These are phyloP conservation scores for Leccinum uliginosum DNA, from an alignment of 768 basidiomycete species.

Conservation along the genomic window DNA sequence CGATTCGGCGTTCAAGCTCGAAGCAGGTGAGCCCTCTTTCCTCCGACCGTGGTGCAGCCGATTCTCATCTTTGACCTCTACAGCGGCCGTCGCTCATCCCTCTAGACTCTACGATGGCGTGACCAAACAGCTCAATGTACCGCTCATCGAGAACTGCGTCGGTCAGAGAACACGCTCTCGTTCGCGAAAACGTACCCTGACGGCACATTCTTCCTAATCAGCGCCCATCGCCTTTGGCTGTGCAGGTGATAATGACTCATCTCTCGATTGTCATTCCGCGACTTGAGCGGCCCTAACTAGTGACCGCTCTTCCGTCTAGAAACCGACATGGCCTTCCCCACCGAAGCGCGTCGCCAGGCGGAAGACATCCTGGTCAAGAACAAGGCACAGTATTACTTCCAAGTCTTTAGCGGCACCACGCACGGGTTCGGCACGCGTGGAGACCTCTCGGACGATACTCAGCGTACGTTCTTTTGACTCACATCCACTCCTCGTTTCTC, in stretches of 20 bases:
- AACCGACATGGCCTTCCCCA: slow-evolving; percentile 50
- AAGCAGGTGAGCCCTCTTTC: slow-evolving; percentile 36
- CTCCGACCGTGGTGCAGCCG: background rate
- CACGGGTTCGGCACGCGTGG: slow-evolving; percentile 36
- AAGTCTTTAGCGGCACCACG: slow-evolving; percentile 46
- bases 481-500: background rate
- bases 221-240: slow-evolving; percentile 53
- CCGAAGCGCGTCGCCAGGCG: slow-evolving; percentile 47
- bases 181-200: background rate
- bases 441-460: slow-evolving; percentile 23
- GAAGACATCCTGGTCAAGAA: slow-evolving; percentile 52
- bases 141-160: slow-evolving; percentile 43
- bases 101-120: slow-evolving; percentile 17
- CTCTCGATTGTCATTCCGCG: background rate
- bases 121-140: slow-evolving; percentile 36
- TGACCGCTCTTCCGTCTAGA: slow-evolving; percentile 31
- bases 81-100: slow-evolving; percentile 58
- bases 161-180: slow-evolving; percentile 31
- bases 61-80: background rate
- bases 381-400: slow-evolving; percentile 52
- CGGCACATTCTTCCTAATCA: slow-evolving; percentile 18
- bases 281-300: background rate
- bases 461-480: slow-evolving; percentile 15
- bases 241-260: slow-evolving; percentile 37
- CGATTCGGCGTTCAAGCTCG: slow-evolving; percentile 36